Evolutionary conservation across 2,329 filamentous ascomycete species (phyloP).

Genomic region (Trichoderma brevicompactum): DNA sequence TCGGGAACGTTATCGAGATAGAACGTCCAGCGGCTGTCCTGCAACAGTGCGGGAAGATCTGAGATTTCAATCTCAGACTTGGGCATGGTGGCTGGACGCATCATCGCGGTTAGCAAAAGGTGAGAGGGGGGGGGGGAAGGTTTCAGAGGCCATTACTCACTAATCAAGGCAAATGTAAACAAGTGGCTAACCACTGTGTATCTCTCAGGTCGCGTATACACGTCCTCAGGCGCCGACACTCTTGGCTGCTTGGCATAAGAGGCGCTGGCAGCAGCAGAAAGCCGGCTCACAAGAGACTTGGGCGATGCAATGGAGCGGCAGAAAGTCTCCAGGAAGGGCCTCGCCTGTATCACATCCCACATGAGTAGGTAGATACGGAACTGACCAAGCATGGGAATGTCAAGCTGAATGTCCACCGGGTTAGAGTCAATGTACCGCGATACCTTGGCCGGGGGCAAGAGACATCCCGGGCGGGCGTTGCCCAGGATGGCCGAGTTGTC

Average conservation of each 20-base stretch:
- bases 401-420: conserved; percentile 75
- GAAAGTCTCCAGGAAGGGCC: conserved; percentile 63
- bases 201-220: conserved; percentile 68
- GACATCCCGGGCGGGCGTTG: conserved; percentile 57
- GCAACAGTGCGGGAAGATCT: conserved; percentile 64
- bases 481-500: conserved; percentile 49
- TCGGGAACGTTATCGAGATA: conserved; percentile 70
- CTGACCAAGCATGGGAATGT: conserved; percentile 77
- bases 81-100: conserved; percentile 56
- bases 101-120: neutral
- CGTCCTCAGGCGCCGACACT: conserved; percentile 62
- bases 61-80: conserved; percentile 68
- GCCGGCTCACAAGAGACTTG: conserved; percentile 61
- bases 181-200: conserved; percentile 71
- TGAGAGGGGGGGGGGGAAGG: neutral
- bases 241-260: conserved; percentile 67
- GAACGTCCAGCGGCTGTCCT: conserved; percentile 71
- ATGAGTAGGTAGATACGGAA: conserved; percentile 76
- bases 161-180: conserved; percentile 72
- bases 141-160: conserved; percentile 45
- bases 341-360: conserved; percentile 61
- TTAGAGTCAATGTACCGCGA: conserved; percentile 78
- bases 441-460: conserved; percentile 69
- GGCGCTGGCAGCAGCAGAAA: conserved; percentile 61
- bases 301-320: conserved; percentile 57